Evolutionary conservation across 2,329 filamentous ascomycete genomes (phyloP).

Genomic region (Cadophora luteo-olivacea): DNA sequence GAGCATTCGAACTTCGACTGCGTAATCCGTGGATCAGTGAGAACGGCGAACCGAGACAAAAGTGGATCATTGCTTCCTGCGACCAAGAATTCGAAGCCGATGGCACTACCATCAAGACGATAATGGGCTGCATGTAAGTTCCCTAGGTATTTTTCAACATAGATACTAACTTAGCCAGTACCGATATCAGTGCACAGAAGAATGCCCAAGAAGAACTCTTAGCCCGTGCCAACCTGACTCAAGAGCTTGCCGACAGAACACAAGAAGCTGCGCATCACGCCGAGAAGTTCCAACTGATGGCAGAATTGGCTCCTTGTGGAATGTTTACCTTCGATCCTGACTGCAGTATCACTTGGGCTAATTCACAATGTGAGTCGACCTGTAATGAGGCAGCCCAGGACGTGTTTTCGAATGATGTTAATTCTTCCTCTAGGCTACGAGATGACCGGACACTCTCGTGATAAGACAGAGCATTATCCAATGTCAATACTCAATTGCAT

Average conservation of each 20-base stretch:
- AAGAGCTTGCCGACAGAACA: conserved; percentile 33
- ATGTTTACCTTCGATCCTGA: conserved; percentile 36
- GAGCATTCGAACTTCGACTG: conserved; percentile 42
- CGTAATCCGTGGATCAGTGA: conserved; percentile 43
- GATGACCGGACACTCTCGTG: conserved; percentile 69
- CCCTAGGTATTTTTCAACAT: neutral
- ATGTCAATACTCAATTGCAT: conserved; percentile 75
- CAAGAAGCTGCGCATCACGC: conserved; percentile 35
- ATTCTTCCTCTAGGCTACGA: conserved; percentile 55
- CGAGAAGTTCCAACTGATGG: conserved; percentile 38
- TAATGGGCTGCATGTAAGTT: conserved; percentile 38
- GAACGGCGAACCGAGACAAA: conserved; percentile 30
- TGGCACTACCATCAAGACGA: conserved; percentile 34
- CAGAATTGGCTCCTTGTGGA: conserved; percentile 36
- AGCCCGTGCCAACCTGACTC: conserved; percentile 31
- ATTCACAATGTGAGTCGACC: conserved; percentile 34
- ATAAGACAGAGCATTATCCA: conserved; percentile 55
- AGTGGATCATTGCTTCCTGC: conserved; percentile 37
- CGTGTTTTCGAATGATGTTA: neutral
- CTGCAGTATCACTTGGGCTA: conserved; percentile 38
- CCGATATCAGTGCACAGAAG: conserved; percentile 37
- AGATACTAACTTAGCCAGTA: conserved; percentile 25
- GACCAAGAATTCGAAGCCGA: conserved; percentile 38
- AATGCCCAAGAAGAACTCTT: conserved; percentile 33
- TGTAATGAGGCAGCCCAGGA: neutral